Conservation (phyloP, 2,329 filamentous ascomycete genomes). For the Hypoxylon sp. region DNA sequence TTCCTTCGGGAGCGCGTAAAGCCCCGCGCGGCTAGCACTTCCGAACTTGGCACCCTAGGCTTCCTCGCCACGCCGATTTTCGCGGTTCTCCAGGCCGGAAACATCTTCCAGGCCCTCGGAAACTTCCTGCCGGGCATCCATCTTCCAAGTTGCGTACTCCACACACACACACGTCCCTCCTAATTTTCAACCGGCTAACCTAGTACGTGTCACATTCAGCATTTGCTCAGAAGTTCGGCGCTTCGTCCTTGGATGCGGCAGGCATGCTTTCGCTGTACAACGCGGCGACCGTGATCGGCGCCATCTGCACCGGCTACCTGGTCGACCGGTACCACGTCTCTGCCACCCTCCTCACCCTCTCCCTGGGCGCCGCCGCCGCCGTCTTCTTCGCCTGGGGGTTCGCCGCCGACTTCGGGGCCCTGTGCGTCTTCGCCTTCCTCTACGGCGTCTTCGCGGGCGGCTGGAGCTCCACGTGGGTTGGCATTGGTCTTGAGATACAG, state of each 20-base stretch:
- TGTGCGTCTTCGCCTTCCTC: conserved; percentile 33
- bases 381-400: conserved; percentile 37
- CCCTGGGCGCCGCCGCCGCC: conserved; percentile 26
- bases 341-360: conserved; percentile 22
- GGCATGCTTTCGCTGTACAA: conserved; percentile 36
- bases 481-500: conserved; percentile 31
- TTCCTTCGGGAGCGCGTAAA: conserved; percentile 28
- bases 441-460: conserved; percentile 34
- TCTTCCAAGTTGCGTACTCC: conserved; percentile 26
- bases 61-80: conserved; percentile 31
- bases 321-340: conserved; percentile 33
- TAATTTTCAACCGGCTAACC: conserved; percentile 10
- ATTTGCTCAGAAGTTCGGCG: conserved; percentile 29
- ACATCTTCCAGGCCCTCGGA: conserved; percentile 30
- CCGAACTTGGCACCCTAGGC: conserved; percentile 21
- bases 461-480: conserved; percentile 36
- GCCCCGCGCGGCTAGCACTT: neutral
- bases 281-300: conserved; percentile 32
- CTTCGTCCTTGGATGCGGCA: conserved; percentile 28
- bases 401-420: conserved; percentile 24
- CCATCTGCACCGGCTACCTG: conserved; percentile 29
- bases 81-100: conserved; percentile 30
- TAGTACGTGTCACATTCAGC: conserved; percentile 7
- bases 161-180: too few relatives aligned
- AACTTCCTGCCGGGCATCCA: conserved; percentile 37